Evolutionary conservation across 2,329 filamentous ascomycete genomes (phyloP).

Genomic region (Ilyonectria sp.): DNA sequence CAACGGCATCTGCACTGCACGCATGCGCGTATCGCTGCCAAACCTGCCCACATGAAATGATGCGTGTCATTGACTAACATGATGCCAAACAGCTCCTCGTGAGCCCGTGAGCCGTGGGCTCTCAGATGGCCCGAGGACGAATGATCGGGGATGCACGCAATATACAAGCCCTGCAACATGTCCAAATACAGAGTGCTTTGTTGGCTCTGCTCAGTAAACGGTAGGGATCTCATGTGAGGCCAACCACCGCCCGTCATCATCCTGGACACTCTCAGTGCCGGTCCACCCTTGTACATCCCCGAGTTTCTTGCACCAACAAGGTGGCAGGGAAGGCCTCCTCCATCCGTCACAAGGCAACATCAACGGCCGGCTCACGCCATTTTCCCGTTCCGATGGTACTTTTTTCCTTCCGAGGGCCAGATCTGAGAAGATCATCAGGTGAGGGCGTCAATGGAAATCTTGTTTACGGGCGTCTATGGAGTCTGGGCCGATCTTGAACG

Average conservation of each 20-base stretch:
- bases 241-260: slow-evolving; percentile 16
- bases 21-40: not conserved
- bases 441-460: not conserved
- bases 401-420: slow-evolving; percentile 1
- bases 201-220: slow-evolving; percentile 8
- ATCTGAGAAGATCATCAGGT: slow-evolving; percentile 13
- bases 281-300: slow-evolving; percentile 14
- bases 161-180: not conserved
- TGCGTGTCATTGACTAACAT: not conserved
- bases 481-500: not conserved
- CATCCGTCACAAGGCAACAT: slow-evolving; percentile 1
- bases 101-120: slow-evolving; percentile 2
- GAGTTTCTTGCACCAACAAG: slow-evolving; percentile 21
- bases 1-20: too few relatives aligned
- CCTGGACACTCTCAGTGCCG: slow-evolving; percentile 18
- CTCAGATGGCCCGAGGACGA: not conserved
- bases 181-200: slow-evolving; percentile 4
- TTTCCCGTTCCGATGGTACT: slow-evolving; percentile 9
- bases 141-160: slow-evolving; percentile 6
- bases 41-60: not conserved
- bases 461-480: not conserved
- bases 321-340: slow-evolving; percentile 1
- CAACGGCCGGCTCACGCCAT: slow-evolving; percentile 13
- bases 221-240: slow-evolving; percentile 1
- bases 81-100: not conserved